These are phyloP conservation scores for Strobilomyces echinocephalus DNA, from an alignment of 768 basidiomycete species.

Conservation along the genomic window DNA sequence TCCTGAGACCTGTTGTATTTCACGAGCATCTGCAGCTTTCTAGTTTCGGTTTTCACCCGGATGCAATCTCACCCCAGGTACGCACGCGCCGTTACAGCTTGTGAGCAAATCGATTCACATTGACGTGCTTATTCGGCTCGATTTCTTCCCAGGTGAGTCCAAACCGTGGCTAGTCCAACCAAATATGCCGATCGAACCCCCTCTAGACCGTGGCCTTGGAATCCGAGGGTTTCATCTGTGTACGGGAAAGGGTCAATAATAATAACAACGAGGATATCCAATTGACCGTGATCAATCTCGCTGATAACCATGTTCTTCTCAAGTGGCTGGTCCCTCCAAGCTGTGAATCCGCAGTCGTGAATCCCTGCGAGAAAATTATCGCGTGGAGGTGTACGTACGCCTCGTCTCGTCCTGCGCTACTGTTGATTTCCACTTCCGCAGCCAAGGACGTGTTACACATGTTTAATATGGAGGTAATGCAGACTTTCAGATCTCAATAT, in stretches of 20 bases:
- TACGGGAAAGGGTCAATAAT: slow-evolving; percentile 79
- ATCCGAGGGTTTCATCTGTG: slow-evolving; percentile 97
- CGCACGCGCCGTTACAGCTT: slow-evolving; percentile 19
- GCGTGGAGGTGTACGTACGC: slow-evolving; percentile 74
- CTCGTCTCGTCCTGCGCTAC: background rate
- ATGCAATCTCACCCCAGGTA: slow-evolving; percentile 95
- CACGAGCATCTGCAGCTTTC: slow-evolving; percentile 93
- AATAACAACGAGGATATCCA: slow-evolving; percentile 74
- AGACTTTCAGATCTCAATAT: slow-evolving; percentile 93
- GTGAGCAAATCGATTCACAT: slow-evolving; percentile 26
- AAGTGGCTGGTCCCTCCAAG: slow-evolving; percentile 83
- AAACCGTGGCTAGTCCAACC: background rate
- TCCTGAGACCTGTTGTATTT: slow-evolving; percentile 74
- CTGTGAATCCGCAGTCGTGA: slow-evolving; percentile 95
- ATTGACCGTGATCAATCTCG: slow-evolving; percentile 97
- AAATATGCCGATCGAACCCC: background rate
- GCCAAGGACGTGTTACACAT: slow-evolving; percentile 93
- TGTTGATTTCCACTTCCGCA: slow-evolving; percentile 31
- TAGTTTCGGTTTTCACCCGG: slow-evolving; percentile 91
- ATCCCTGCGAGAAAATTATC: slow-evolving; percentile 92
- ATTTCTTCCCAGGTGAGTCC: slow-evolving; percentile 20
- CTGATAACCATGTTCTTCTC: slow-evolving; percentile 90
- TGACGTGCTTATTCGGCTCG: slow-evolving; percentile 14
- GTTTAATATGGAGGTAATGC: slow-evolving; percentile 96
- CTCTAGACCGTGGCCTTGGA: slow-evolving; percentile 88